These are phyloP conservation scores for Pholiota conissans DNA, from an alignment of 768 basidiomycete genomes.

Conservation along the genomic window DNA sequence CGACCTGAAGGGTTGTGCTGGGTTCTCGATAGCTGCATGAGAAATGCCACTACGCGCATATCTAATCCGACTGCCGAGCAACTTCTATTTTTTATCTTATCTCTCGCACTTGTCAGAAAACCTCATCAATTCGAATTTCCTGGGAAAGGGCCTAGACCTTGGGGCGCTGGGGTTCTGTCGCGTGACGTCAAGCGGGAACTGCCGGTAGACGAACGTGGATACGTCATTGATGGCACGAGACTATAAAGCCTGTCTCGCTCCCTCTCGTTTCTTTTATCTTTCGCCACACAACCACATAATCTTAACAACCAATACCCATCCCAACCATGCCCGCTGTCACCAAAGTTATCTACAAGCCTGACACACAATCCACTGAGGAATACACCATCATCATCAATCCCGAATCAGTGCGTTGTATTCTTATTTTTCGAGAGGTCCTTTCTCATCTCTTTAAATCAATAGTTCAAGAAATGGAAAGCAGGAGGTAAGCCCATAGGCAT, in stretches of 20 bases:
- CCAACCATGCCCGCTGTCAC: conserved; percentile 42
- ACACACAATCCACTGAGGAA: conserved; percentile 69
- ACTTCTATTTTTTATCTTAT: conserved; percentile 15
- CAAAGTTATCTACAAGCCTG: conserved; percentile 81
- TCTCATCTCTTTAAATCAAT: conserved; percentile 12
- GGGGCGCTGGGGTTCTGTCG: too few species aligned
- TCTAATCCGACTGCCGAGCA: conserved; percentile 8
- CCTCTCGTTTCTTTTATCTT: conserved; percentile 1
- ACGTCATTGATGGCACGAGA: conserved; percentile 25
- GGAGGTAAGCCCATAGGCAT: conserved; percentile 55
- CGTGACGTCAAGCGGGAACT: conserved; percentile 1
- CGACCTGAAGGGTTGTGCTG: conserved; percentile 18
- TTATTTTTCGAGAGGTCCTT: conserved; percentile 1
- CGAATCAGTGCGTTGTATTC: conserved; percentile 49
- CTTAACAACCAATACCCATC: conserved; percentile 10
- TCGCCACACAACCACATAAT: conserved; percentile 1
- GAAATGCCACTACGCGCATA: conserved; percentile 7
- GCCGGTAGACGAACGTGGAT: conserved; percentile 3
- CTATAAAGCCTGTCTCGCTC: conserved; percentile 17
- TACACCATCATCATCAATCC: conserved; percentile 69
- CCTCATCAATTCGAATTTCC: background rate
- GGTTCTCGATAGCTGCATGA: conserved; percentile 10
- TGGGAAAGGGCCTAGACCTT: too few species aligned
- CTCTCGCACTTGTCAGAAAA: background rate
- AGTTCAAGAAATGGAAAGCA: conserved; percentile 79